Conservation (phyloP, 352 stramenopile genomes). For the Globisporangium splendens region DNA sequence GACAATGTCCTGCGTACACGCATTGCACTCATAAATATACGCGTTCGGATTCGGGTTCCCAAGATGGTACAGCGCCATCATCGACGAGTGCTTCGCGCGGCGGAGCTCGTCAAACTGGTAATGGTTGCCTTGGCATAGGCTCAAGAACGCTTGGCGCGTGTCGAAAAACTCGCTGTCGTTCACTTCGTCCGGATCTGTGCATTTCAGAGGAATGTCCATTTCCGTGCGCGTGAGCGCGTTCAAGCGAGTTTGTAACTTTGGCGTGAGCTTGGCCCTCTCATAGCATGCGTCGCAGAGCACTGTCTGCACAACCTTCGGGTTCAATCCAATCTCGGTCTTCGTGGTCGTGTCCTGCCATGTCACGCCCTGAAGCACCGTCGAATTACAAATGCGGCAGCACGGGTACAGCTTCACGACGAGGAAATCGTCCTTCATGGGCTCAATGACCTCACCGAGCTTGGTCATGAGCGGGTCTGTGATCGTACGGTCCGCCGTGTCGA, state of each 20-base stretch:
- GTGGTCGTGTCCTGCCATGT: conserved; percentile 60
- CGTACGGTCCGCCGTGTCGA: conserved; percentile 63
- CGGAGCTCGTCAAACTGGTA: conserved; percentile 99
- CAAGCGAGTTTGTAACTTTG: conserved; percentile 46
- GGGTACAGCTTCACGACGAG: conserved; percentile 85
- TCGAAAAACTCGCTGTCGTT: conserved; percentile 93
- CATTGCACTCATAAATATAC: conserved; percentile 86
- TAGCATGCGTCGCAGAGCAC: conserved; percentile 81
- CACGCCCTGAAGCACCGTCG: conserved; percentile 58
- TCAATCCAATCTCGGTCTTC: conserved; percentile 60
- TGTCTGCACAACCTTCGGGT: conserved; percentile 65
- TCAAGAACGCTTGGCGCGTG: conserved; percentile 97
- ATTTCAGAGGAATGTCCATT: conserved; percentile 67
- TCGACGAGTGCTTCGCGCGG: conserved; percentile 98
- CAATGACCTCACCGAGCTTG: conserved; percentile 84
- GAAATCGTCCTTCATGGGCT: conserved; percentile 90
- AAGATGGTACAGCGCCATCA: conserved; percentile 99
- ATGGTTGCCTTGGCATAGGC: conserved; percentile 96
- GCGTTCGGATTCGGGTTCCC: conserved; percentile 93
- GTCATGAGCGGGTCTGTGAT: conserved; percentile 79
- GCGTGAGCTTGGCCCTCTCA: conserved; percentile 45
- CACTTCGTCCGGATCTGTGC: conserved; percentile 74
- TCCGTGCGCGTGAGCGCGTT: conserved; percentile 48
- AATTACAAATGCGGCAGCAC: conserved; percentile 80
- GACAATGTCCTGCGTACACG: conserved; percentile 82